A percentile compares a stretch with the other conserved stretches of the same genome.
phyloP scores from a whole-genome alignment of 2,329 filamentous ascomycete genomes.

The Fusarium haematococcum region DNA sequence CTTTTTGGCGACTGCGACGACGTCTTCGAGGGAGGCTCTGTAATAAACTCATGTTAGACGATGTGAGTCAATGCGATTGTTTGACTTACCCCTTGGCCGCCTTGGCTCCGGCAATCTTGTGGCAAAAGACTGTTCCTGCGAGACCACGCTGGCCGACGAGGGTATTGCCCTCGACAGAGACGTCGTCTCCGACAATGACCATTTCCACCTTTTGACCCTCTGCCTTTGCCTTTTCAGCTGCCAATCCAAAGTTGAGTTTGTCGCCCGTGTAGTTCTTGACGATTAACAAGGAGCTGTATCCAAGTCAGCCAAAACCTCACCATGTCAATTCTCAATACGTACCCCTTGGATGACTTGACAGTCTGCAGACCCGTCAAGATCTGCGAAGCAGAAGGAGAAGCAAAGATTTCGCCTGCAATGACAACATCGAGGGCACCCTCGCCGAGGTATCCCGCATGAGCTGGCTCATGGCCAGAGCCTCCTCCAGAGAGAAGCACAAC shows the following conservation, averaged over 20 bases:
- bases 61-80: background rate
- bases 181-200: slow-evolving; percentile 42
- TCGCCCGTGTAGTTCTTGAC: slow-evolving; percentile 46
- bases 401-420: slow-evolving; percentile 42
- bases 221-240: slow-evolving; percentile 46
- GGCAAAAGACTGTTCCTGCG: slow-evolving; percentile 40
- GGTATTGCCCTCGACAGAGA: slow-evolving; percentile 40
- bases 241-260: slow-evolving; percentile 46
- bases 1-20: slow-evolving; percentile 28
- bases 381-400: slow-evolving; percentile 41
- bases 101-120: slow-evolving; percentile 42
- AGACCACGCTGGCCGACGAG: slow-evolving; percentile 41
- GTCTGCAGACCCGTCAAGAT: slow-evolving; percentile 36
- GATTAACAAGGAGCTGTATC: slow-evolving; percentile 34
- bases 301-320: background rate
- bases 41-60: slow-evolving; percentile 7
- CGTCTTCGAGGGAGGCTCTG: slow-evolving; percentile 34
- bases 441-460: slow-evolving; percentile 41
- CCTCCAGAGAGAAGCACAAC: slow-evolving; percentile 40
- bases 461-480: slow-evolving; percentile 41
- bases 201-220: slow-evolving; percentile 39
- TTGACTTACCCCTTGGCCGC: slow-evolving; percentile 36
- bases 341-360: slow-evolving; percentile 39
- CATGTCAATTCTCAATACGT: accelerated
- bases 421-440: slow-evolving; percentile 39